Evolutionary conservation across 2,329 filamentous ascomycete species (phyloP), one percentile per base, ranked within the genome.

Genomic region (Helminthosporium solani): DNA sequence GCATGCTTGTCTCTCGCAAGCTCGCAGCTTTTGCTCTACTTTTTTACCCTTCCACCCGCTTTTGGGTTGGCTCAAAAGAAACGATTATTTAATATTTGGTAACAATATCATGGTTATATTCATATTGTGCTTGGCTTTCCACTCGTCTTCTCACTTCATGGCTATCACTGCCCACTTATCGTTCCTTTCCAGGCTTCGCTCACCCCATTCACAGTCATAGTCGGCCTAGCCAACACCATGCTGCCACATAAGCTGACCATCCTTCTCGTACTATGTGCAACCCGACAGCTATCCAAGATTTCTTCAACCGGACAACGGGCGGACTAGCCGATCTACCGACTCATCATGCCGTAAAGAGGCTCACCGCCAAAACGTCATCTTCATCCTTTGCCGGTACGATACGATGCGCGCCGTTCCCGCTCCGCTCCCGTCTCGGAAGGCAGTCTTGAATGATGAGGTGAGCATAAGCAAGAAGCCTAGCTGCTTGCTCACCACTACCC

Each of bases 361-460:
- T 5, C 33, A 21, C 31, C 28, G 23, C 36, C n/a, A 20, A 3
- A 18, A 28, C 12, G 18, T n/a, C 23, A 12, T 23, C 36, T 14
- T 28, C 30, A 30, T 28, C 31, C 41, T 40, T 30, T 30, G 14
- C 33, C 38, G 19, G 14, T 15, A 20, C 35, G 31, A 16, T 25
- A 34, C 33, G 41, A 38, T 42, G 23, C 53, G 53, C 45, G 47
- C 47, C 53, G 53, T 48, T 46, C 53, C 50, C 53, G 53, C 53
- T 46, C 53, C 53, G 53, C 50, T 53, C 50, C 53, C 50, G 49
- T 45, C 40, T 27, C 36, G 44, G 46, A 33, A 41, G 18, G 28
- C 20, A 38, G 3, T 19, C 19, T 31, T 31, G 28, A 31, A 31
- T 12, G 28, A 12, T 31, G 28, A 31, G 28, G 28, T 27, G 28